A percentile compares a stretch with the other conserved stretches of the same genome.
Evolutionary conservation across 2,329 filamentous ascomycete genomes (phyloP).

Genomic region (Exophiala oligosperma): DNA sequence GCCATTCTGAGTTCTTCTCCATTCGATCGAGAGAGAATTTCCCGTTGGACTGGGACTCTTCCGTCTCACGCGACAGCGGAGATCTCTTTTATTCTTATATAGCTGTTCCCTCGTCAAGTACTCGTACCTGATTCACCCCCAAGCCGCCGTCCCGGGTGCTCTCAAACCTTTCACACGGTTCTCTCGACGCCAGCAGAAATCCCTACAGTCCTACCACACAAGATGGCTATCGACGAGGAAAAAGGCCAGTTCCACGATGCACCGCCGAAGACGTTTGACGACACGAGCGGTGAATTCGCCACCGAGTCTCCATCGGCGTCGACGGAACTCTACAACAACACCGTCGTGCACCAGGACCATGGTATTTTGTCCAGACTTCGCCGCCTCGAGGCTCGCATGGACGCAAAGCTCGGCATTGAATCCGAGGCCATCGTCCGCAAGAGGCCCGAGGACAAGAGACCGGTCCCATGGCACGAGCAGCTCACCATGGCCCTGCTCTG

Average conservation of each 20-base stretch:
- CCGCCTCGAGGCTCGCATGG: slow-evolving; percentile 42
- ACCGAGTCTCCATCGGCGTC: neutral
- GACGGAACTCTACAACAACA: slow-evolving; percentile 23
- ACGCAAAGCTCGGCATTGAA: slow-evolving; percentile 49
- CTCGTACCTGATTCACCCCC: too few species aligned
- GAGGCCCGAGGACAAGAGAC: slow-evolving; percentile 44
- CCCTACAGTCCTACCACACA: neutral
- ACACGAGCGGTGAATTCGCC: slow-evolving; percentile 1
- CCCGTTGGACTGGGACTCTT: neutral
- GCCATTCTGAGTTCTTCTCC: neutral
- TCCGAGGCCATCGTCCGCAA: slow-evolving; percentile 50
- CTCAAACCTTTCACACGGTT: too few species aligned
- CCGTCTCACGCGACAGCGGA: neutral
- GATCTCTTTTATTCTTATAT: neutral
- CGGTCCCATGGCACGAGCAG: slow-evolving; percentile 39
- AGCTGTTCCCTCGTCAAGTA: neutral
- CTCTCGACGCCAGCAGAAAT: too few species aligned
- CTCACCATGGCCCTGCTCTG: slow-evolving; percentile 46
- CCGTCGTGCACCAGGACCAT: slow-evolving; percentile 17
- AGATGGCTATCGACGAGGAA: slow-evolving; percentile 12
- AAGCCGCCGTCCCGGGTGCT: too few species aligned
- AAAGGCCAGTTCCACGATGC: slow-evolving; percentile 1
- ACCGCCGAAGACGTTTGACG: slow-evolving; percentile 6
- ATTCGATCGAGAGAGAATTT: neutral
- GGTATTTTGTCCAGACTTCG: slow-evolving; percentile 24